Percentiles rank a stretch among this genome's conserved stretches.
phyloP scores from a whole-genome alignment of 345 rosid species.

The Draba incana region DNA sequence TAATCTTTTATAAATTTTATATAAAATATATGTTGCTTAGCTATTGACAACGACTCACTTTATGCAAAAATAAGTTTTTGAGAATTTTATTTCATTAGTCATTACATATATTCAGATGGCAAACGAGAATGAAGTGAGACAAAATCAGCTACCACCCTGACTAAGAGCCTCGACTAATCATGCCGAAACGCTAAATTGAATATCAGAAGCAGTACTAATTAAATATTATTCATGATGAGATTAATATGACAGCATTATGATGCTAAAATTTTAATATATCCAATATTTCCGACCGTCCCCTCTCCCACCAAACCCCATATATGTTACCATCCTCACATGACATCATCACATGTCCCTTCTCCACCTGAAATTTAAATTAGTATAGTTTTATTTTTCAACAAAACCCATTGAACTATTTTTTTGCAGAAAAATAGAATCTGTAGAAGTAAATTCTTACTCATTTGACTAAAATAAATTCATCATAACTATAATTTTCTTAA shows the following conservation, averaged over 20 bases:
- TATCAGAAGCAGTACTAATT: background rate
- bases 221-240: slow-evolving; percentile 1
- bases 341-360: background rate
- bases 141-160: slow-evolving; percentile 24
- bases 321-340: slow-evolving; percentile 11
- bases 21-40: background rate
- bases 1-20: background rate
- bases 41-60: background rate
- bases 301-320: slow-evolving; percentile 25
- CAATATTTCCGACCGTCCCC: background rate
- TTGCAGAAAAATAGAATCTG: too few relatives aligned
- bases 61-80: background rate
- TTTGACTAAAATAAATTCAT: too few relatives aligned
- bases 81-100: background rate
- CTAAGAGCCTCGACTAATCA: background rate
- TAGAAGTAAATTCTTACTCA: too few relatives aligned
- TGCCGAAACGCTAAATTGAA: background rate
- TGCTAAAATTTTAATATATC: background rate
- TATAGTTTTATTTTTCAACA: too few relatives aligned
- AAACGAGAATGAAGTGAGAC: slow-evolving; percentile 14
- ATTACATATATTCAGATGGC: background rate
- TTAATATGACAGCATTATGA: slow-evolving; percentile 26
- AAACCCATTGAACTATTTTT: too few relatives aligned
- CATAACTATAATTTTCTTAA: too few relatives aligned
- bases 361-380: slow-evolving; percentile 1